These are phyloP conservation scores for Coleophoma cylindrospora DNA, from an alignment of 2,329 filamentous ascomycete species.

Conservation along the genomic window DNA sequence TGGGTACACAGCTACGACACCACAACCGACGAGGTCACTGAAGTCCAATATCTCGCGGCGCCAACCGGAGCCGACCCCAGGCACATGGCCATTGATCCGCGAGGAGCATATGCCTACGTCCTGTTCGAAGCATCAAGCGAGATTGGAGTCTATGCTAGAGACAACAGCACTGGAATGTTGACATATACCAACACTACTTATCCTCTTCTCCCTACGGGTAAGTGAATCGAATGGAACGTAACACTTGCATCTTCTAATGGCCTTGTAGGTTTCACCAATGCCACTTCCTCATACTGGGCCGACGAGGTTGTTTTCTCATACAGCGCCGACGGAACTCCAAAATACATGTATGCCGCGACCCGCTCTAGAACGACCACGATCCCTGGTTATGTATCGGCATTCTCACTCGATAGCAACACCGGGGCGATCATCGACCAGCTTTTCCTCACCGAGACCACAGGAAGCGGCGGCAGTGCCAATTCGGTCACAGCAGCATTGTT, in stretches of 20 bases:
- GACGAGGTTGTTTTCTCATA: slow-evolving; percentile 20
- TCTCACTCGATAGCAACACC: slow-evolving; percentile 18
- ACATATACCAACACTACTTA: slow-evolving; percentile 9
- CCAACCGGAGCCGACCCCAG: slow-evolving; percentile 19
- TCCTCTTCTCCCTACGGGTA: background rate
- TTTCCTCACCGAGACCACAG: slow-evolving; percentile 25
- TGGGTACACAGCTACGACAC: slow-evolving; percentile 23
- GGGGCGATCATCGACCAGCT: slow-evolving; percentile 25
- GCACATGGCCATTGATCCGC: slow-evolving; percentile 24
- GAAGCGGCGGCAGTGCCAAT: slow-evolving; percentile 30
- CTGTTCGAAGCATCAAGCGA: slow-evolving; percentile 21
- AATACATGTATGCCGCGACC: slow-evolving; percentile 19
- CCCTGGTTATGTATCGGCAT: slow-evolving; percentile 29
- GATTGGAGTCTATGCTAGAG: slow-evolving; percentile 20
- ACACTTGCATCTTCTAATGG: too few species aligned
- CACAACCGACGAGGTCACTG: slow-evolving; percentile 11
- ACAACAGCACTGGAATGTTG: slow-evolving; percentile 15
- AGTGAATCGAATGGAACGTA: too few species aligned
- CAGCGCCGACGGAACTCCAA: slow-evolving; percentile 7
- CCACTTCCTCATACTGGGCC: slow-evolving; percentile 18
- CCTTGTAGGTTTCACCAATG: slow-evolving; percentile 11
- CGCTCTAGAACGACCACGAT: slow-evolving; percentile 14
- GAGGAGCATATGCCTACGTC: slow-evolving; percentile 23
- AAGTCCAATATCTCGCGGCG: slow-evolving; percentile 15
- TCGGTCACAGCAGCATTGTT: slow-evolving; percentile 27